Conservation (phyloP, 176 grass and related monocot species). For the Ananas comosus region DNA sequence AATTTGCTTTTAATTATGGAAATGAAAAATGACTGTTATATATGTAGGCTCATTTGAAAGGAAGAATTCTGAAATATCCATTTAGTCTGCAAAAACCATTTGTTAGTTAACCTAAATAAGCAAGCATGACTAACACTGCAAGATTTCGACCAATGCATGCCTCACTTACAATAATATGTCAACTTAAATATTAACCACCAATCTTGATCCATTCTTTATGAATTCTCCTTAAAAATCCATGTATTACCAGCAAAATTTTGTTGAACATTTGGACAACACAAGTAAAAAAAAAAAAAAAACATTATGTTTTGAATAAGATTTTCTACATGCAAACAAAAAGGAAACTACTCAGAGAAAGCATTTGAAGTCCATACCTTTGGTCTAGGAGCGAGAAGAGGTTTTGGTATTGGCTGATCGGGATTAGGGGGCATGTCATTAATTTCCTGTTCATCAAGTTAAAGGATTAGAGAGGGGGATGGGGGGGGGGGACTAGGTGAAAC, state of each 20-base stretch:
- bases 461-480: background rate
- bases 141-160: background rate
- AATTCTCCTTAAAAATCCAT: background rate
- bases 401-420: slow-evolving; percentile 47
- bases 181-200: background rate
- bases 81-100: background rate
- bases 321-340: background rate
- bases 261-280: background rate
- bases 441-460: slow-evolving; percentile 23
- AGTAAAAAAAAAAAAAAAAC: background rate
- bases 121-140: background rate
- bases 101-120: background rate
- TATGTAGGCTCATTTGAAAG: no score
- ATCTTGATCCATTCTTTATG: background rate
- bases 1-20: no score
- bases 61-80: no score
- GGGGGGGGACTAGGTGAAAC: background rate
- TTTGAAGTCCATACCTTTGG: slow-evolving; percentile 39
- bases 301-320: background rate
- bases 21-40: no score
- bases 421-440: slow-evolving; percentile 50
- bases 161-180: background rate
- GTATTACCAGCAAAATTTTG: background rate
- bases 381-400: slow-evolving; percentile 44
- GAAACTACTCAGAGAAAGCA: background rate